Evolutionary conservation across 495 filamentous ascomycete genomes (phyloP).

Genomic region (Aspergillus cavernicola): DNA sequence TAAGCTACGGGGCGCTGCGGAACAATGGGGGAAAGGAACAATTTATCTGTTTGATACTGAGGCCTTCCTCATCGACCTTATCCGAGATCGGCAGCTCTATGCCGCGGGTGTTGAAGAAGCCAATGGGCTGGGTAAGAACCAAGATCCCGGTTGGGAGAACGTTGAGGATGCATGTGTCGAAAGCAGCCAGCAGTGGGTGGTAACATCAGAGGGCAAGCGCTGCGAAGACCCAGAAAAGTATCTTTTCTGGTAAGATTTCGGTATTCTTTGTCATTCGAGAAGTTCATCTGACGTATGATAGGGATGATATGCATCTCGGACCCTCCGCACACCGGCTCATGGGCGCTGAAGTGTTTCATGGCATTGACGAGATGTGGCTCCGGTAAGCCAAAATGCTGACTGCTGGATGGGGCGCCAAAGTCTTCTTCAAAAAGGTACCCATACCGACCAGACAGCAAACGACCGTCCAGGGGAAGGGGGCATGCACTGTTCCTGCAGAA

Average conservation of each 20-base stretch:
- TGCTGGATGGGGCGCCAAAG: not conserved
- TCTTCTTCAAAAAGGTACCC: not conserved
- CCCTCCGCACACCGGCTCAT: slow-evolving; percentile 47
- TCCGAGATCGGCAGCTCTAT: slow-evolving; percentile 44
- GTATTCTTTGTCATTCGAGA: slow-evolving; percentile 4
- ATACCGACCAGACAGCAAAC: slow-evolving; percentile 6
- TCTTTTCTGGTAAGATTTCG: slow-evolving; percentile 47
- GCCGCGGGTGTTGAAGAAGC: slow-evolving; percentile 39
- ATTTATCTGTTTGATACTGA: slow-evolving; percentile 51
- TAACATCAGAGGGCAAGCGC: slow-evolving; percentile 34
- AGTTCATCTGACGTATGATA: slow-evolving; percentile 20
- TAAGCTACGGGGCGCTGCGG: slow-evolving; percentile 36
- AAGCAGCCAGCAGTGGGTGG: slow-evolving; percentile 28
- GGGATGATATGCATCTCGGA: slow-evolving; percentile 53
- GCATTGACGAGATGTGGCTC: slow-evolving; percentile 37
- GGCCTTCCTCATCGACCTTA: slow-evolving; percentile 46
- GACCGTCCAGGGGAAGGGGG: not conserved
- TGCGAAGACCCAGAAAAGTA: slow-evolving; percentile 48
- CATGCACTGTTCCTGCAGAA: slow-evolving; percentile 6
- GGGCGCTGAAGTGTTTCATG: slow-evolving; percentile 43
- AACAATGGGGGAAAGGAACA: slow-evolving; percentile 38
- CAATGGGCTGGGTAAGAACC: slow-evolving; percentile 39
- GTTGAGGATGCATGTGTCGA: slow-evolving; percentile 35
- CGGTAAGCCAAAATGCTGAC: slow-evolving; percentile 9
- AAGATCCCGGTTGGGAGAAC: slow-evolving; percentile 39